phyloP scores from a whole-genome alignment of 805 yeast species.

The Phaffomyces opuntiae region DNA sequence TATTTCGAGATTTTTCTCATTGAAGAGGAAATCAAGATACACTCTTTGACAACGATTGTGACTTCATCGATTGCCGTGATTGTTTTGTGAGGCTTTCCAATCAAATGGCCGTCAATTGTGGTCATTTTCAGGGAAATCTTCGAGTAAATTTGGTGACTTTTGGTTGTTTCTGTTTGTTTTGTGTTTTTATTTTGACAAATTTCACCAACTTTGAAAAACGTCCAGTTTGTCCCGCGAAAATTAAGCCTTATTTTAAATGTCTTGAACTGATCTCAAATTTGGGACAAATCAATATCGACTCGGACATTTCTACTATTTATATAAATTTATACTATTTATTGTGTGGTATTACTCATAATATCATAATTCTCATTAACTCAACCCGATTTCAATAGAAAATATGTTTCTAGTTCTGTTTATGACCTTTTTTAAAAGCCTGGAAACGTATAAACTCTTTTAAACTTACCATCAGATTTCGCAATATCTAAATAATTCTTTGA shows the following conservation, averaged over 20 bases:
- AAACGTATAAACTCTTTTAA: too few relatives aligned
- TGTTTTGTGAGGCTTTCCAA: slow-evolving; percentile 1
- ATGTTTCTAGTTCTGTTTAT: too few relatives aligned
- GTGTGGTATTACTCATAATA: too few relatives aligned
- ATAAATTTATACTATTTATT: too few relatives aligned
- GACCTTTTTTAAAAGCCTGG: too few relatives aligned
- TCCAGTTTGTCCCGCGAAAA: neutral
- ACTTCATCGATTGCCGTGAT: slow-evolving; percentile 58
- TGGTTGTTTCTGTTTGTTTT: neutral
- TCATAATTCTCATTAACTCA: too few relatives aligned
- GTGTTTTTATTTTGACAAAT: neutral
- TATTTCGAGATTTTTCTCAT: slow-evolving; percentile 83
- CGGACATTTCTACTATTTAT: too few relatives aligned
- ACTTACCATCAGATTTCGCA: too few relatives aligned
- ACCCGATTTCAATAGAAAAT: too few relatives aligned
- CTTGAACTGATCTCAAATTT: too few relatives aligned
- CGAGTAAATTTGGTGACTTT: neutral
- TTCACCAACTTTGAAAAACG: neutral
- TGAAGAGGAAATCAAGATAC: slow-evolving; percentile 77
- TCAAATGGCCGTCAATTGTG: slow-evolving; percentile 3
- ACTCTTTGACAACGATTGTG: slow-evolving; percentile 81
- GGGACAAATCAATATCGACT: neutral
- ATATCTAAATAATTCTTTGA: too few relatives aligned
- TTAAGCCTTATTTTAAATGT: too few relatives aligned
- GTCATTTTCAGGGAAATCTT: neutral